A percentile compares a stretch with the other conserved stretches of the same genome.
These are phyloP conservation scores for Platanus orientalis DNA, from an alignment of 164 flowering plant species.

Conservation along the genomic window DNA sequence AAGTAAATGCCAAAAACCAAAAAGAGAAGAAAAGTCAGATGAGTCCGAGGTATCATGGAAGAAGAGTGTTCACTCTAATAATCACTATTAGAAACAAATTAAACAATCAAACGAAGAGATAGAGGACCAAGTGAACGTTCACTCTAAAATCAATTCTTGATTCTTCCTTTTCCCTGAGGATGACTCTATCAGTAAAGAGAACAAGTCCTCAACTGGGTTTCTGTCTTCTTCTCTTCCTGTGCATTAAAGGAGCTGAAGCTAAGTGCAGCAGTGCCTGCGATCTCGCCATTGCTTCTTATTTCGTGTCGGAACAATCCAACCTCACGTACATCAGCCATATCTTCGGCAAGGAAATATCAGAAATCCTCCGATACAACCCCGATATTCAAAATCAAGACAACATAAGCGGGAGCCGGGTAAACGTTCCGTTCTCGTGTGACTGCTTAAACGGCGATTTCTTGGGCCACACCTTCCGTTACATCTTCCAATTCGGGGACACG, in stretches of 20 bases:
- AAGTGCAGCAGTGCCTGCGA: conserved; percentile 27
- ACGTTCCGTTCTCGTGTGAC: conserved; percentile 34
- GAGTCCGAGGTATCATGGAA: too few species aligned
- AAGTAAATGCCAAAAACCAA: too few species aligned
- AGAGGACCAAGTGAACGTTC: too few species aligned
- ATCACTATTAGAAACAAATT: too few species aligned
- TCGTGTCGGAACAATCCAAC: conserved; percentile 23
- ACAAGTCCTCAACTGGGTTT: background rate
- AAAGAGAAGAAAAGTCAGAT: too few species aligned
- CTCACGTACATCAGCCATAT: conserved; percentile 32
- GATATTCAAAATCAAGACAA: conserved; percentile 8
- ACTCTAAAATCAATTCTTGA: background rate
- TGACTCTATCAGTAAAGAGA: background rate
- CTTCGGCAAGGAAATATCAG: conserved; percentile 8
- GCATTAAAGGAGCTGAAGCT: conserved; percentile 7
- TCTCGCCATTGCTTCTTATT: conserved; percentile 36
- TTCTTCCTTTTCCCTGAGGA: background rate
- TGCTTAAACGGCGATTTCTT: conserved; percentile 34
- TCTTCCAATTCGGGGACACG: conserved; percentile 21
- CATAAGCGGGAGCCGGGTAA: conserved; percentile 17
- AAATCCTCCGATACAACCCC: conserved; percentile 27
- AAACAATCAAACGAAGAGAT: too few species aligned
- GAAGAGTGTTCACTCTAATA: too few species aligned
- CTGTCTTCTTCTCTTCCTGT: background rate
- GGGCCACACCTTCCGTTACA: conserved; percentile 34